Evolutionary conservation across 768 basidiomycete species (phyloP).

Genomic region (Tricholoma hemisulphureum): DNA sequence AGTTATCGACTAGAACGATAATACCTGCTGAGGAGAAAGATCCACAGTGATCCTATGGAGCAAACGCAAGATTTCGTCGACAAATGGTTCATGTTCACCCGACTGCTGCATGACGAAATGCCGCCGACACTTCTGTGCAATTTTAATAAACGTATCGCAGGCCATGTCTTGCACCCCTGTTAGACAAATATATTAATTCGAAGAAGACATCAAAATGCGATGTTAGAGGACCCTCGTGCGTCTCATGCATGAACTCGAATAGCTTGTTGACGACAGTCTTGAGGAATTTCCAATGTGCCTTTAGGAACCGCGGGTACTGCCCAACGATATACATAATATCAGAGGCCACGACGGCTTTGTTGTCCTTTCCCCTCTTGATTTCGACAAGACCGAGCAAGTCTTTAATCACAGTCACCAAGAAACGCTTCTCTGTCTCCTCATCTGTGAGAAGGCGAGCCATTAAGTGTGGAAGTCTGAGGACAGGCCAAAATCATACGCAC

Average conservation of each 20-base stretch:
- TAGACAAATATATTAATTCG: not conserved
- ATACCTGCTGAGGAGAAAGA: constrained; percentile 82
- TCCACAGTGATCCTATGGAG: constrained; percentile 94
- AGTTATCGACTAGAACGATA: constrained; percentile 14
- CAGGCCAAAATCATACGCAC: constrained; percentile 47
- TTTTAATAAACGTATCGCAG: constrained; percentile 99
- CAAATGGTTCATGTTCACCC: constrained; percentile 94
- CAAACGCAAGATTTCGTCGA: constrained; percentile 91
- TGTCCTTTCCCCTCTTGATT: constrained; percentile 98
- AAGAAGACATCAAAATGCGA: not conserved
- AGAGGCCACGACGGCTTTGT: constrained; percentile 97
- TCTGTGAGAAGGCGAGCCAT: constrained; percentile 55
- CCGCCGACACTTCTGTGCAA: constrained; percentile 95
- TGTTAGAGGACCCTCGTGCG: constrained; percentile 76
- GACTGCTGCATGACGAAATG: constrained; percentile 99
- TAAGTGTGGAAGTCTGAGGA: not conserved
- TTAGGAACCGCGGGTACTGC: constrained; percentile 98
- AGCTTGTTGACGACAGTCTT: constrained; percentile 99
- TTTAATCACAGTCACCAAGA: constrained; percentile 98
- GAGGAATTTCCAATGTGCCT: constrained; percentile 99
- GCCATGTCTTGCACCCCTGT: constrained; percentile 99
- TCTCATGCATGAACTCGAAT: constrained; percentile 99
- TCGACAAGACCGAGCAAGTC: constrained; percentile 96
- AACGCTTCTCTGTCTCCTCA: constrained; percentile 98
- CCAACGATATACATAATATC: constrained; percentile 99